Evolutionary conservation across 83 land plant genomes (phyloP).

Genomic region (Picea engelmannii): DNA sequence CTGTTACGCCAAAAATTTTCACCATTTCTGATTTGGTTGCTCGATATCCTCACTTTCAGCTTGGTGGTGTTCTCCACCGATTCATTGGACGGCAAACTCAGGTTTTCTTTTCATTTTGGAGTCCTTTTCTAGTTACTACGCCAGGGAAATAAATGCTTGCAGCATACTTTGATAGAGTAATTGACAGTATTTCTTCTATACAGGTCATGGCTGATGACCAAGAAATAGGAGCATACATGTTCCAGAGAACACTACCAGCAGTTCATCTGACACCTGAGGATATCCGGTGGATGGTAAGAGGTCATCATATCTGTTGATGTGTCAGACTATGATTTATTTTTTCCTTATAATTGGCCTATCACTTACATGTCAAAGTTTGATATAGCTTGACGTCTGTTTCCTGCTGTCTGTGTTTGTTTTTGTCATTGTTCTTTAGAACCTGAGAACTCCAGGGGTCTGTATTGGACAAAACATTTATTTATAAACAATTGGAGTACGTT

Average conservation of each 20-base stretch:
- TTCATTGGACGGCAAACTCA: constrained; percentile 98
- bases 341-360: too few species aligned
- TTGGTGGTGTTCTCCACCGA: constrained; percentile 82
- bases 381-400: too few species aligned
- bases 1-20: constrained; percentile 46
- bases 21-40: constrained; percentile 80
- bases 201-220: constrained; percentile 97
- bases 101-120: constrained; percentile 34
- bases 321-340: too few species aligned
- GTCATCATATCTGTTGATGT: too few species aligned
- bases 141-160: not conserved
- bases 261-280: constrained; percentile 91
- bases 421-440: too few species aligned
- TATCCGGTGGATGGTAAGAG: constrained; percentile 90
- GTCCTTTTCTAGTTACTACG: not conserved
- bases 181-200: not conserved
- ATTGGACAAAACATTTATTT: too few species aligned
- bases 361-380: too few species aligned
- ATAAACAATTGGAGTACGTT: too few species aligned
- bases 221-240: constrained; percentile 97
- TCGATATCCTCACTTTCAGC: constrained; percentile 63
- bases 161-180: constrained; percentile 5
- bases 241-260: constrained; percentile 87
- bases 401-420: too few species aligned
- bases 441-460: too few species aligned